phyloP scores from a whole-genome alignment of 2,329 filamentous ascomycete genomes.

The Metarhizium album region DNA sequence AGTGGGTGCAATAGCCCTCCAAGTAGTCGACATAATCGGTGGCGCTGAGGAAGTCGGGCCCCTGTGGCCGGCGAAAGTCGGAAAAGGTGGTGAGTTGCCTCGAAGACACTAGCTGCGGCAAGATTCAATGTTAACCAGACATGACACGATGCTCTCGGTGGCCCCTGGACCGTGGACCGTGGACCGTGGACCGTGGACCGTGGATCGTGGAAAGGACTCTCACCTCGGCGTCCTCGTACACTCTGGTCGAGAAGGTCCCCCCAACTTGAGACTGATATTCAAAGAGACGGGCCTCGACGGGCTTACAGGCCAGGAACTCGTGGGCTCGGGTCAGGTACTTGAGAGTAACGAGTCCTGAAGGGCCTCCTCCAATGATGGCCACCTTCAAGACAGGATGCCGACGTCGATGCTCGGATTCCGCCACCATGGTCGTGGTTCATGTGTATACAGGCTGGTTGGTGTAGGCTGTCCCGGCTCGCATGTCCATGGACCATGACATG shows the following conservation, averaged over 20 bases:
- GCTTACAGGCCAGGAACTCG: slow-evolving; percentile 18
- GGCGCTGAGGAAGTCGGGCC: slow-evolving; percentile 29
- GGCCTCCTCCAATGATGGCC: slow-evolving; percentile 26
- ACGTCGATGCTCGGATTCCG: not conserved
- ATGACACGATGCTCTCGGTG: not conserved
- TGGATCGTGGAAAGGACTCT: slow-evolving; percentile 1
- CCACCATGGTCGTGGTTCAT: not conserved
- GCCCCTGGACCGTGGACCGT: too few species aligned
- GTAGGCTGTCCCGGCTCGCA: too few species aligned
- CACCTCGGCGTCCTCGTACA: slow-evolving; percentile 32
- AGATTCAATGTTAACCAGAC: not conserved
- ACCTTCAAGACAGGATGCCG: slow-evolving; percentile 15
- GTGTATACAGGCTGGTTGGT: too few species aligned
- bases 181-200: too few species aligned
- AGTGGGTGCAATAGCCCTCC: slow-evolving; percentile 26
- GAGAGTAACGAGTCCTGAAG: slow-evolving; percentile 25
- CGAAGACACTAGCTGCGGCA: slow-evolving; percentile 28
- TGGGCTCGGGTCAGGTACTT: slow-evolving; percentile 24
- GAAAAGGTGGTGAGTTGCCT: slow-evolving; percentile 38
- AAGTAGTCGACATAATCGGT: slow-evolving; percentile 29
- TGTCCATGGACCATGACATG: too few species aligned
- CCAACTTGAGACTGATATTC: slow-evolving; percentile 29
- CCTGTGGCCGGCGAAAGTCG: slow-evolving; percentile 27
- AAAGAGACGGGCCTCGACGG: slow-evolving; percentile 29
- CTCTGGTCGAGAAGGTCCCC: slow-evolving; percentile 31